A percentile compares a stretch with the other conserved stretches of the same genome.
Evolutionary conservation across 345 rosid species (phyloP).

Genomic region (Lumnitzera littorea): DNA sequence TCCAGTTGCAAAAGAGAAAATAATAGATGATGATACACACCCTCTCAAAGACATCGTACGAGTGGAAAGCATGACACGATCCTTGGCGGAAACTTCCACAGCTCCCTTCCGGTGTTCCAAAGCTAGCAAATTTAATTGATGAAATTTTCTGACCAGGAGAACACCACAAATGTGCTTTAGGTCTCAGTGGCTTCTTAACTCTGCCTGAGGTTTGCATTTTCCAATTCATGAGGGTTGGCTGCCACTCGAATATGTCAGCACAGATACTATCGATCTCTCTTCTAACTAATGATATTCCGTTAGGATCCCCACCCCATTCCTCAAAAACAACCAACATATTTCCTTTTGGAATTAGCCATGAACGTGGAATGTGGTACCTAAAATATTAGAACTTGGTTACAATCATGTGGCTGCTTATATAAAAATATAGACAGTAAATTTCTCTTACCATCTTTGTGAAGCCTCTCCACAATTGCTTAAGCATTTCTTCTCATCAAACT

Average conservation of each 20-base stretch:
- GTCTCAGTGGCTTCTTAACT: constrained; percentile 70
- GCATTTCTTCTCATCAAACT: constrained; percentile 72
- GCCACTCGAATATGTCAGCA: constrained; percentile 86
- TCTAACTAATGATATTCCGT: constrained; percentile 69
- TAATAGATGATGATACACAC: constrained; percentile 27
- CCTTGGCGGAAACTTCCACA: constrained; percentile 88
- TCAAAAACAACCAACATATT: constrained; percentile 89
- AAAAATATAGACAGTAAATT: background rate
- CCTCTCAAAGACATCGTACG: constrained; percentile 88
- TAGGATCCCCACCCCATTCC: constrained; percentile 96
- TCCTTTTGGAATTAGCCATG: constrained; percentile 83
- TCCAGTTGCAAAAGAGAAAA: background rate
- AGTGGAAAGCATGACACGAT: constrained; percentile 88
- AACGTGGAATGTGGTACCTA: constrained; percentile 89
- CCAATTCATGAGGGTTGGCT: constrained; percentile 72
- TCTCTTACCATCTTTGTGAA: constrained; percentile 80
- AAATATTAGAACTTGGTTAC: constrained; percentile 1
- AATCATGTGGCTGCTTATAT: no score
- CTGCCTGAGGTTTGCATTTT: constrained; percentile 68
- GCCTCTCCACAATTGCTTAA: constrained; percentile 76
- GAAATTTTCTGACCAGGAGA: constrained; percentile 84
- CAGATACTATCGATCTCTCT: constrained; percentile 78
- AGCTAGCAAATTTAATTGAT: constrained; percentile 85
- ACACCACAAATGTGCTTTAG: constrained; percentile 76
- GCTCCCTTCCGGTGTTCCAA: constrained; percentile 85